Conservation (phyloP, 257 asterid genomes). For the Solanum okadae region DNA sequence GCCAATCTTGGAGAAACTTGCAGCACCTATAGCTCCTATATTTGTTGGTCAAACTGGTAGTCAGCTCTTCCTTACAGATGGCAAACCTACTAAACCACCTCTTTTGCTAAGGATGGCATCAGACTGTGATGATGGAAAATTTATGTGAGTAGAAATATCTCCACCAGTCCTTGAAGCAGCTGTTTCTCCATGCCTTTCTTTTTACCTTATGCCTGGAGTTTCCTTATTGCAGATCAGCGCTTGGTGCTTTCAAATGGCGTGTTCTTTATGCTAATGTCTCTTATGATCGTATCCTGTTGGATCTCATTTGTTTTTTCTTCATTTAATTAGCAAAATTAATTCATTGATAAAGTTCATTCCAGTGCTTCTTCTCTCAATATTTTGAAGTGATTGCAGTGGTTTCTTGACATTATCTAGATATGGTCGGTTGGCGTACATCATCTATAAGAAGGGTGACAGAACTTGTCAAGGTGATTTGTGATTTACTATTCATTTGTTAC, state of each 20-base stretch:
- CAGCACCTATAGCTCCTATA: conserved; percentile 36
- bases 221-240: conserved; percentile 68
- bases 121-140: conserved; percentile 74
- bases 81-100: conserved; percentile 42
- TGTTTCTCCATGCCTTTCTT: neutral
- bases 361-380: neutral
- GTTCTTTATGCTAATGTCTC: conserved; percentile 83
- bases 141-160: conserved; percentile 44
- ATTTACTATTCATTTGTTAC: neutral
- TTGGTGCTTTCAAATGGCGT: conserved; percentile 70
- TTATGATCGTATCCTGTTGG: conserved; percentile 58
- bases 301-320: neutral
- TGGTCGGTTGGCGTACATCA: conserved; percentile 99
- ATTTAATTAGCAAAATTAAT: neutral
- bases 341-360: neutral
- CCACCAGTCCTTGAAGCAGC: neutral
- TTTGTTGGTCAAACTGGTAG: conserved; percentile 64
- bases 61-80: conserved; percentile 69
- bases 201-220: conserved; percentile 5
- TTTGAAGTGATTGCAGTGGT: conserved; percentile 8
- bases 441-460: conserved; percentile 84
- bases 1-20: conserved; percentile 82
- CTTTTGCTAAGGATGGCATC: conserved; percentile 78
- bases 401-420: conserved; percentile 55
- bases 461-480: conserved; percentile 55